Conservation (phyloP, 371 early-diverging fungal genomes). For the Fennellomyces sp. region DNA sequence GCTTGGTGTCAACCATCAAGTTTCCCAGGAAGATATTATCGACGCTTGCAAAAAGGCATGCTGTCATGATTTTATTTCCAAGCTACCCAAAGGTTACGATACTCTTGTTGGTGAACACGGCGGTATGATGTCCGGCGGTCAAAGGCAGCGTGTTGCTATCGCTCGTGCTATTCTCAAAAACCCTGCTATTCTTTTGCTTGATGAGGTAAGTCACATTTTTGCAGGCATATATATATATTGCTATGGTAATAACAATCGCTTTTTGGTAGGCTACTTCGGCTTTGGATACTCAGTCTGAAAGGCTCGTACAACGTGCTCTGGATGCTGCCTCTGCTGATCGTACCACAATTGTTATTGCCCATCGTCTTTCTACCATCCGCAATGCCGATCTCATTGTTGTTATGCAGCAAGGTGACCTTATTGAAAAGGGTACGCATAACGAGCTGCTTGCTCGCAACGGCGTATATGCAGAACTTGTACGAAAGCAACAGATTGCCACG, state of each 20-base stretch:
- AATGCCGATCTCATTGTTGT: too few relatives aligned
- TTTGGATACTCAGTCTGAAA: too few relatives aligned
- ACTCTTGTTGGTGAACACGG: too few relatives aligned
- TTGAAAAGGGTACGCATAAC: constrained; percentile 70
- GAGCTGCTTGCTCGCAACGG: constrained; percentile 42
- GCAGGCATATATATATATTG: neutral
- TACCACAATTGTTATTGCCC: constrained; percentile 89
- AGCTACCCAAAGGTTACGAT: constrained; percentile 74
- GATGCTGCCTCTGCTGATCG: constrained; percentile 71
- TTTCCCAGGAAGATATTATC: constrained; percentile 33
- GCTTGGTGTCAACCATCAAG: constrained; percentile 45
- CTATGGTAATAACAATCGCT: too few relatives aligned
- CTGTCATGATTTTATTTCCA: constrained; percentile 74
- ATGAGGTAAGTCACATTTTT: constrained; percentile 31
- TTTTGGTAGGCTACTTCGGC: constrained; percentile 68
- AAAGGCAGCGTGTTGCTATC: constrained; percentile 68
- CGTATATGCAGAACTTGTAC: constrained; percentile 45
- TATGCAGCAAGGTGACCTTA: too few relatives aligned
- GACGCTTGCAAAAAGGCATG: constrained; percentile 68
- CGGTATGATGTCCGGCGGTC: too few relatives aligned
- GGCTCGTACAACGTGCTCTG: constrained; percentile 72
- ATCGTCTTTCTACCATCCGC: constrained; percentile 72
- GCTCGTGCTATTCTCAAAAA: constrained; percentile 83
- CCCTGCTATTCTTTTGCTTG: constrained; percentile 61
- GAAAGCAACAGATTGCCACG: constrained; percentile 42